Conservation (phyloP, 2,329 filamentous ascomycete species). For the Monilinia polystroma region DNA sequence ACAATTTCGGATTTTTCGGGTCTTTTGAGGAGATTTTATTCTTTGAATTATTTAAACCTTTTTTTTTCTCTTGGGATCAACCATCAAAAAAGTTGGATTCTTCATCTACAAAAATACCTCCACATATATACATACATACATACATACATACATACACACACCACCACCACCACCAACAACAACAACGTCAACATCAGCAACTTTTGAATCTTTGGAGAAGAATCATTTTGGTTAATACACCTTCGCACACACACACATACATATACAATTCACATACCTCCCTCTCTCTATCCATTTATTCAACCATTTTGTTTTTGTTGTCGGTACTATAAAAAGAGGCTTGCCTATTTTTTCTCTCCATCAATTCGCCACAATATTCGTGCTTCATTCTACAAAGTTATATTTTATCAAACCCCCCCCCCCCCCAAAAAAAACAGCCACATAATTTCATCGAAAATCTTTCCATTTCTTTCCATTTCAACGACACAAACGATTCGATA, state of each 20-base stretch:
- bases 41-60: neutral
- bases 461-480: neutral
- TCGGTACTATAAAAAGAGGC: conserved; percentile 10
- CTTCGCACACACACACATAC: no score
- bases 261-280: no score
- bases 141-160: neutral
- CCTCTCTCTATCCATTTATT: neutral
- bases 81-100: conserved; percentile 13
- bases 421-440: neutral
- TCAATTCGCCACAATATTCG: conserved; percentile 10
- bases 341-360: conserved; percentile 1
- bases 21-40: neutral
- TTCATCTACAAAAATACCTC: neutral
- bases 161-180: no score
- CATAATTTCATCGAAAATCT: conserved; percentile 8
- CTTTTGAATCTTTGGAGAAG: neutral
- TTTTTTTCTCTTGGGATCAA: conserved; percentile 7
- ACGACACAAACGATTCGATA: conserved; percentile 16
- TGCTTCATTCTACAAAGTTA: conserved; percentile 15
- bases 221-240: neutral
- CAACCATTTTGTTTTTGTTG: conserved; percentile 14
- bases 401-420: conserved; percentile 8
- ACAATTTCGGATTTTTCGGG: conserved; percentile 6
- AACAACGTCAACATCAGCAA: no score
- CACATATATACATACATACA: neutral